A percentile compares a stretch with the other conserved stretches of the same genome.
These are phyloP conservation scores for Alternaria alternata DNA, from an alignment of 2,329 filamentous ascomycete species.

Conservation along the genomic window DNA sequence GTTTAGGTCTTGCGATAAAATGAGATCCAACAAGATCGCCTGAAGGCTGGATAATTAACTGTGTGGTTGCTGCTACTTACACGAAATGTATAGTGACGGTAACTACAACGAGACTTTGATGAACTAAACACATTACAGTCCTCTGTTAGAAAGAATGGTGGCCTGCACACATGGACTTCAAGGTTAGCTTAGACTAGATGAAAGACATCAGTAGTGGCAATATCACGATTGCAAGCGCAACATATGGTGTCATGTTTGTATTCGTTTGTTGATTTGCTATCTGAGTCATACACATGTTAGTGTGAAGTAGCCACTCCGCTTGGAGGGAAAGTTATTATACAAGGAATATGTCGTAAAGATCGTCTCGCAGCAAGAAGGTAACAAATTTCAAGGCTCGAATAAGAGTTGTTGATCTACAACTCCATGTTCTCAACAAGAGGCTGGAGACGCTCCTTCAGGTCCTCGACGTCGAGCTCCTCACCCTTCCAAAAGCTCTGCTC, in stretches of 20 bases:
- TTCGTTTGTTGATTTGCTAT: neutral
- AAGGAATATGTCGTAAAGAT: slow-evolving; percentile 10
- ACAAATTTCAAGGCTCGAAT: neutral
- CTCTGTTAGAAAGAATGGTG: neutral
- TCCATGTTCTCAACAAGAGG: slow-evolving; percentile 45
- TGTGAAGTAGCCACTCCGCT: neutral
- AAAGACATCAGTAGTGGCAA: neutral
- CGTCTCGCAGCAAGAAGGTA: neutral
- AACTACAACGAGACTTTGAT: neutral
- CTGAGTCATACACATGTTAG: neutral
- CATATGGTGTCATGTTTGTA: neutral
- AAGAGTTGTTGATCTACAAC: slow-evolving; percentile 27
- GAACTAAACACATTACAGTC: neutral
- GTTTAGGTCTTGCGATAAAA: neutral
- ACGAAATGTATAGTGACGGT: neutral
- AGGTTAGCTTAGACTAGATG: neutral
- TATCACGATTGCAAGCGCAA: neutral
- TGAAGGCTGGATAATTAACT: neutral
- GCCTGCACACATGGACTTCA: neutral
- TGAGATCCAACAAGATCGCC: neutral
- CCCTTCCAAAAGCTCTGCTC: slow-evolving; percentile 51
- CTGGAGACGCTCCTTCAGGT: slow-evolving; percentile 63
- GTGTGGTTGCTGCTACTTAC: neutral
- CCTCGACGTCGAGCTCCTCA: slow-evolving; percentile 66
- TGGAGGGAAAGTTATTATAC: slow-evolving; percentile 1